phyloP scores from a whole-genome alignment of 2,329 filamentous ascomycete species.

The Canariomyces notabilis region DNA sequence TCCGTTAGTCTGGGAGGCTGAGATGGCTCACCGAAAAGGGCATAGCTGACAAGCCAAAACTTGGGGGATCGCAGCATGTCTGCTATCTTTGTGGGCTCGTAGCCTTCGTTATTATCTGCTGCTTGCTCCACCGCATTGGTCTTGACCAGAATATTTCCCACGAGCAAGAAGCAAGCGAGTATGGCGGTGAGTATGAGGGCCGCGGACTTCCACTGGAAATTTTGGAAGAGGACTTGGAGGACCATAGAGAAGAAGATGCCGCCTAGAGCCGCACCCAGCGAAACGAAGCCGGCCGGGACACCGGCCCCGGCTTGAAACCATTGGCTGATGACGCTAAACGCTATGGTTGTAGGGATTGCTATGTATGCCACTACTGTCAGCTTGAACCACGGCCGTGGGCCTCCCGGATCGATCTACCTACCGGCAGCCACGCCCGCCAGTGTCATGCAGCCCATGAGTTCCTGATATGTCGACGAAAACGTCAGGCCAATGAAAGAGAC shows the following conservation, averaged over 20 bases:
- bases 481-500: conserved; percentile 27
- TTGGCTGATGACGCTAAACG: conserved; percentile 26
- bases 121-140: conserved; percentile 14
- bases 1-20: neutral
- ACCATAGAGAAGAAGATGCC: conserved; percentile 30
- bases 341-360: conserved; percentile 27
- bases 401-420: conserved; percentile 11
- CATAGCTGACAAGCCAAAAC: conserved; percentile 27
- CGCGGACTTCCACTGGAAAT: conserved; percentile 21
- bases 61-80: conserved; percentile 16
- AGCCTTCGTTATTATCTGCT: conserved; percentile 6
- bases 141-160: conserved; percentile 23
- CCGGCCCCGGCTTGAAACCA: conserved; percentile 24
- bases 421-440: conserved; percentile 26
- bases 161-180: conserved; percentile 18
- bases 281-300: conserved; percentile 26
- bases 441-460: conserved; percentile 29
- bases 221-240: conserved; percentile 25
- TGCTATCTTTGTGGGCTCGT: neutral
- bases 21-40: conserved; percentile 26
- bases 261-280: conserved; percentile 27
- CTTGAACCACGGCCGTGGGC: neutral
- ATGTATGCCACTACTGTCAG: neutral
- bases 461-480: conserved; percentile 26
- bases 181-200: conserved; percentile 24